phyloP scores from a whole-genome alignment of 257 asterid genomes.

The Paulownia fortunei region DNA sequence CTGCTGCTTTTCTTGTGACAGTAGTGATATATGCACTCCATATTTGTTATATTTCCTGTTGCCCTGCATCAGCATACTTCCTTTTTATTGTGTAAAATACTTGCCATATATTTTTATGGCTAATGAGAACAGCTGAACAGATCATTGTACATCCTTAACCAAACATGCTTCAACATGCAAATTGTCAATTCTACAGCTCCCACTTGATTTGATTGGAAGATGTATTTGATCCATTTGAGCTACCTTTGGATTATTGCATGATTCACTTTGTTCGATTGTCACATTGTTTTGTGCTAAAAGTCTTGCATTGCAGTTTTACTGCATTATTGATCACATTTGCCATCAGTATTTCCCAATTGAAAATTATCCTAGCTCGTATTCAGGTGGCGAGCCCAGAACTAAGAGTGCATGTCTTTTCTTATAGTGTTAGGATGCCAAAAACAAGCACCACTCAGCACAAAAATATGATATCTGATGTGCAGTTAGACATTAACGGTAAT shows the following conservation, averaged over 20 bases:
- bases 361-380: neutral
- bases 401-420: neutral
- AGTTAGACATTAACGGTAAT: neutral
- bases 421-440: neutral
- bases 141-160: neutral
- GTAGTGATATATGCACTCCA: neutral
- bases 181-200: neutral
- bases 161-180: neutral
- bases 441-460: neutral
- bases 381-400: neutral
- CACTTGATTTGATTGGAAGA: neutral
- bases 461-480: neutral
- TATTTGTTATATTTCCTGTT: neutral
- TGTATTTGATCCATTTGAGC: neutral
- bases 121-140: neutral
- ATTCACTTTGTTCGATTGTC: neutral
- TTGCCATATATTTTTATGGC: neutral
- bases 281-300: neutral
- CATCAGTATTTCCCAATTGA: neutral
- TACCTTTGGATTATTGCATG: neutral
- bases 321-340: neutral
- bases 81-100: neutral
- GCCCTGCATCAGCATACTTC: neutral
- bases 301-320: neutral
- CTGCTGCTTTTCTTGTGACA: neutral